Percentiles rank a stretch among this genome's conserved stretches.
These are phyloP conservation scores for Fraxinus paxiana DNA, from an alignment of 305 asterid species.

Conservation along the genomic window DNA sequence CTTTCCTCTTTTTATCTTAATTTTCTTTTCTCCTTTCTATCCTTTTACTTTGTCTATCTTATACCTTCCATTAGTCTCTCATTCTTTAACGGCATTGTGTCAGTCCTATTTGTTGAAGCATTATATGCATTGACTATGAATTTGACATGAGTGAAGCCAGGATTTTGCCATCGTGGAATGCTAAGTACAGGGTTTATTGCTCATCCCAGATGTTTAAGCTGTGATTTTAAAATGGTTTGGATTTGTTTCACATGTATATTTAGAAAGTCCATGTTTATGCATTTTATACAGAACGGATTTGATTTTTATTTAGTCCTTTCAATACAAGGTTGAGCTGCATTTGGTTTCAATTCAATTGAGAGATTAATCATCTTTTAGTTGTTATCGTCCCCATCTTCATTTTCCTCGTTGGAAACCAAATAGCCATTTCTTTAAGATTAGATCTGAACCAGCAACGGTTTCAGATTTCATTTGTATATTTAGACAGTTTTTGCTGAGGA, in stretches of 20 bases:
- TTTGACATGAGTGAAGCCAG: neutral
- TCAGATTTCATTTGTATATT: neutral
- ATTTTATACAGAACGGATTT: neutral
- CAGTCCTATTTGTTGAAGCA: neutral
- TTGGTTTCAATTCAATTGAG: neutral
- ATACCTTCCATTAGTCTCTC: neutral
- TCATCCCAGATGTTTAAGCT: neutral
- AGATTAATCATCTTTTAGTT: neutral
- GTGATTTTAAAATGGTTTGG: neutral
- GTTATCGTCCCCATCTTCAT: neutral
- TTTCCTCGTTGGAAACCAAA: neutral
- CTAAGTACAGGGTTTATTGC: neutral
- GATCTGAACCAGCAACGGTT: neutral
- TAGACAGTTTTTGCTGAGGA: neutral
- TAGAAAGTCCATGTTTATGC: neutral
- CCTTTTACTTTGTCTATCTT: neutral
- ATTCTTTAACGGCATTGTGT: neutral
- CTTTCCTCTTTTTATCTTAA: neutral
- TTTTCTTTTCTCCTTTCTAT: neutral
- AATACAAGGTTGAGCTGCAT: neutral
- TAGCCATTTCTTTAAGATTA: neutral
- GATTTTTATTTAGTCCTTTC: neutral
- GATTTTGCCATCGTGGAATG: neutral
- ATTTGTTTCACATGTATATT: neutral
- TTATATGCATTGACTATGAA: neutral